phyloP scores from a whole-genome alignment of 257 asterid species.

The Jasminum sambac region DNA sequence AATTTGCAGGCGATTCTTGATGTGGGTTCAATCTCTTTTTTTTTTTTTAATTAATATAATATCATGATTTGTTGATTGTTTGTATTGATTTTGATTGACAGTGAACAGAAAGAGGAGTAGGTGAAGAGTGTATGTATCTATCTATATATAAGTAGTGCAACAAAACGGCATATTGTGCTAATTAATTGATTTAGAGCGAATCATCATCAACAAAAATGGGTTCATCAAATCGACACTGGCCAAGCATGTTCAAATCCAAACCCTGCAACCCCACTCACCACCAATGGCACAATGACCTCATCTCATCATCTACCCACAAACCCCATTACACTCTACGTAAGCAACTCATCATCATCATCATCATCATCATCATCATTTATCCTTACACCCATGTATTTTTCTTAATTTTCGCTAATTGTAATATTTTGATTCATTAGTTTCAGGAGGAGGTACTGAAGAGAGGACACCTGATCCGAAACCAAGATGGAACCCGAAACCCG shows the following conservation, averaged over 20 bases:
- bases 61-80: background rate
- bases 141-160: constrained; percentile 1
- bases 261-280: constrained; percentile 53
- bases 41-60: background rate
- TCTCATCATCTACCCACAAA: constrained; percentile 41
- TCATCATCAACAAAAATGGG: constrained; percentile 42
- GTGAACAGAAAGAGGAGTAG: constrained; percentile 31
- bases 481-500: constrained; percentile 95
- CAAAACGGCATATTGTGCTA: constrained; percentile 2
- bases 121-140: too few species aligned
- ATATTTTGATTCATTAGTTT: constrained; percentile 3
- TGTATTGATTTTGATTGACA: background rate
- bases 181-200: too few species aligned
- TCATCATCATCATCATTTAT: too few species aligned
- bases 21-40: constrained; percentile 35
- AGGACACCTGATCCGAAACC: constrained; percentile 90
- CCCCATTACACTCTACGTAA: constrained; percentile 37
- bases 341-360: too few species aligned
- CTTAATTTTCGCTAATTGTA: too few species aligned
- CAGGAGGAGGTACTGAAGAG: constrained; percentile 62
- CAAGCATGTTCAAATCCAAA: constrained; percentile 59
- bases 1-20: constrained; percentile 48
- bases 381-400: too few species aligned
- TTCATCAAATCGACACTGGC: constrained; percentile 60
- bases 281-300: constrained; percentile 73